A percentile compares a stretch with the other conserved stretches of the same genome.
These are phyloP conservation scores for Globisporangium barbulae DNA, from an alignment of 352 stramenopile genomes.

Conservation along the genomic window DNA sequence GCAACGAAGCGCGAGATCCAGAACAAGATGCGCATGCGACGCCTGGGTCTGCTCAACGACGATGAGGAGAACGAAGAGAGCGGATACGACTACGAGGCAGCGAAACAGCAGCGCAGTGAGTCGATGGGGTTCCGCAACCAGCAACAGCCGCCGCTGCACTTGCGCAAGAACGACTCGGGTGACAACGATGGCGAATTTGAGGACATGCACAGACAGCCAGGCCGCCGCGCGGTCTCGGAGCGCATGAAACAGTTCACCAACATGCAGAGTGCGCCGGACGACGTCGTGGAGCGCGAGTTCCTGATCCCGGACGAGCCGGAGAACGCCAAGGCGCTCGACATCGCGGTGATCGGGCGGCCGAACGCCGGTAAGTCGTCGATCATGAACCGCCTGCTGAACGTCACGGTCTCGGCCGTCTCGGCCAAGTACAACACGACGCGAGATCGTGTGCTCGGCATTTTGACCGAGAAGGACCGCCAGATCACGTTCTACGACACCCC, in stretches of 20 bases:
- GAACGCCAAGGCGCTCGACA: slow-evolving; percentile 59
- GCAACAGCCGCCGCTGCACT: slow-evolving; percentile 20
- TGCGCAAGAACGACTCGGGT: slow-evolving; percentile 21
- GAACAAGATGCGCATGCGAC: slow-evolving; percentile 60
- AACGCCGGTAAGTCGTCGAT: slow-evolving; percentile 88
- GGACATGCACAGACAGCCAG: slow-evolving; percentile 19
- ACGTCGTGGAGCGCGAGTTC: slow-evolving; percentile 68
- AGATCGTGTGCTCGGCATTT: slow-evolving; percentile 73
- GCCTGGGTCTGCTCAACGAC: slow-evolving; percentile 45
- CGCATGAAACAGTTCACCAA: slow-evolving; percentile 76
- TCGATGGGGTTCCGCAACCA: not conserved
- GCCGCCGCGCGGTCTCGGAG: slow-evolving; percentile 36
- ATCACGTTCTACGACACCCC: slow-evolving; percentile 87
- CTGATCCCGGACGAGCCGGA: slow-evolving; percentile 70
- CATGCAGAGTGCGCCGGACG: slow-evolving; percentile 51
- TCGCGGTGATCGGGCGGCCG: slow-evolving; percentile 82
- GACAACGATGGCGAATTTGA: slow-evolving; percentile 9
- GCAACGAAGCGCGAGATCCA: slow-evolving; percentile 44
- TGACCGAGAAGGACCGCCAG: slow-evolving; percentile 70
- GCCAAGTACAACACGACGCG: slow-evolving; percentile 89
- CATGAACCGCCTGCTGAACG: slow-evolving; percentile 74
- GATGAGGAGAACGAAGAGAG: slow-evolving; percentile 36
- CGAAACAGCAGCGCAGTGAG: slow-evolving; percentile 2
- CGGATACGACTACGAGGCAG: slow-evolving; percentile 20
- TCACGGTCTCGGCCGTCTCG: slow-evolving; percentile 83